Evolutionary conservation across 768 basidiomycete species (phyloP).

Genomic region (Sporobolomyces pararoseus): DNA sequence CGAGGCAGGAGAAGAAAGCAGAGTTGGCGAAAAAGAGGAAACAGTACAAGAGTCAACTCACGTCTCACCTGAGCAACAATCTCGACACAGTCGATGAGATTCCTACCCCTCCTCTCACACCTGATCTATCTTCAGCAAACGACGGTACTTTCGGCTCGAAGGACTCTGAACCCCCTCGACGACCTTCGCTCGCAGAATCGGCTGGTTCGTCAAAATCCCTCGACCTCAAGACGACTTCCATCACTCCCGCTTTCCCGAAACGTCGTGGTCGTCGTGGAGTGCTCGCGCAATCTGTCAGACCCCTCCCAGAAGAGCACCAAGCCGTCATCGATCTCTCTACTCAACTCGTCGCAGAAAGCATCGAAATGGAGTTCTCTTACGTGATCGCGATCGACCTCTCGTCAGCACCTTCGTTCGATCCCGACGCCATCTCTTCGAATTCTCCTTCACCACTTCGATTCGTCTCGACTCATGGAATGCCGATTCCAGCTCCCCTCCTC

Average conservation of each 20-base stretch:
- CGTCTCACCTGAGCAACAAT: not conserved
- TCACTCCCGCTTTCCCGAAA: constrained; percentile 8
- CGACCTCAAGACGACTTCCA: constrained; percentile 18
- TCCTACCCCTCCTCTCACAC: constrained; percentile 28
- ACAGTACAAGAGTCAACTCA: constrained; percentile 29
- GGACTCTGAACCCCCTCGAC: not conserved
- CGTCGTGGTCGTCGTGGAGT: constrained; percentile 5
- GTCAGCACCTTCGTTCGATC: not conserved
- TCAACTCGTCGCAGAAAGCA: constrained; percentile 33
- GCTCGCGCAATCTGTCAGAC: not conserved
- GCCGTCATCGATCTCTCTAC: constrained; percentile 37
- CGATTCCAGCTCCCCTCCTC: constrained; percentile 26
- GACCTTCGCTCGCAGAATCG: constrained; percentile 30
- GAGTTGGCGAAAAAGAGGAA: constrained; percentile 14
- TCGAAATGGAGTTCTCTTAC: constrained; percentile 37
- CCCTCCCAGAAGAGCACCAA: constrained; percentile 3
- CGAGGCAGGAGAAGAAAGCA: not conserved
- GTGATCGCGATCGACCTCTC: constrained; percentile 29
- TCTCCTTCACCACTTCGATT: not conserved
- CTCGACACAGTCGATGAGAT: constrained; percentile 36
- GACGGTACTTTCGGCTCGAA: constrained; percentile 1
- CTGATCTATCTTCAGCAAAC: constrained; percentile 9
- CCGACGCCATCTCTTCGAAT: not conserved
- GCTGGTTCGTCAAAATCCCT: not conserved
- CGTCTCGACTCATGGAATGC: constrained; percentile 27